Evolutionary conservation across 371 early-diverging fungal genomes (phyloP), one percentile per base, ranked within the genome.

Genomic region (Mortierella sp.): DNA sequence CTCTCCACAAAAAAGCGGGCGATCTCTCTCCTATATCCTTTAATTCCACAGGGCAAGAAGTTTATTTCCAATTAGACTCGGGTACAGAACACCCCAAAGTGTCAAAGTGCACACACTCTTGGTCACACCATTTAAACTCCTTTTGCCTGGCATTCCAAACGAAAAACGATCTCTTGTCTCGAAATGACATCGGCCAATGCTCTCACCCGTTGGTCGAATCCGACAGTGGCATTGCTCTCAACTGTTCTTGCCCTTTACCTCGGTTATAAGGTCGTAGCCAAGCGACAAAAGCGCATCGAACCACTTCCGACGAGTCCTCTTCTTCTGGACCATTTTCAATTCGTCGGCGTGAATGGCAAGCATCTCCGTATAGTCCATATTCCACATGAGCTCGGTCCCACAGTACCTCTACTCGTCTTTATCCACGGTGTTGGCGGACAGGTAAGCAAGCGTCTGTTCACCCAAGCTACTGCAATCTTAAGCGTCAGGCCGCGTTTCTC

Each of bases 371-470:
- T 90, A 60, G 88, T 90, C 14, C 91, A 90, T 73, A 87, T 89
- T 48, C 87, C 89, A 62, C 91, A 92, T 75, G 88, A 85, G 58
- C 76, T 91, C 12, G 91, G 91, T 3, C 87, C 86, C 45, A 85
- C 85, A 73, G 88, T 90, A 21, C 93, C 93, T 14, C 65, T 90
- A 15, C 68, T 92, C 29, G 87, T 91, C 7, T 91, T 92, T 74
- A 88, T 92, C 53, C 92, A 92, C 68, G 92, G 92, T 14, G 72
- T 92, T 30, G 92, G 92, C 25, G 91, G 89, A 47, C 92, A 92
- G 84, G 91, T 90, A 83, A 82, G 30, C 53, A 47, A 7, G 50
- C 37, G 3, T 5, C 5, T 21, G 5, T 14, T 16, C 4, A n/a
- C n/a, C n/a, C n/a, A n/a, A n/a, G n/a, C n/a, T n/a, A n/a, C n/a